Conservation (phyloP, 2,329 filamentous ascomycete genomes). For the Penicillium polonicum region DNA sequence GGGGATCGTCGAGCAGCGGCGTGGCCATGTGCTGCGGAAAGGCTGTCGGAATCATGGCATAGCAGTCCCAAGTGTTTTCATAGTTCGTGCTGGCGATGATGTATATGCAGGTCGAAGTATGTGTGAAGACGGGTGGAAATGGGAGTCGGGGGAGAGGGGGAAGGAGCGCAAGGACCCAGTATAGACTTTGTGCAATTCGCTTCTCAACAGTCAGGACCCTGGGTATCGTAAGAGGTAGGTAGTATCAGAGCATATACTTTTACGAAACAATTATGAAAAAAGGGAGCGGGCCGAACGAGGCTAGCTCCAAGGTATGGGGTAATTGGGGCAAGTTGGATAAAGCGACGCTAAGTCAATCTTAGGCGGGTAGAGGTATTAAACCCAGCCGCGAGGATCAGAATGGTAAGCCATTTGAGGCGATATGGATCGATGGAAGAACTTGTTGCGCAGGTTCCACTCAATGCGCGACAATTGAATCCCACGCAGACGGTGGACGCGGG, state of each 20-base stretch:
- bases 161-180: background rate
- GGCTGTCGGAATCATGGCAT: slow-evolving; percentile 39
- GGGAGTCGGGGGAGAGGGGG: background rate
- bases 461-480: slow-evolving; percentile 11
- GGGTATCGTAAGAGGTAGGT: background rate
- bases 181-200: background rate
- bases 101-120: background rate
- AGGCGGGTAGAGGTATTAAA: background rate
- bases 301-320: slow-evolving; percentile 7
- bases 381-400: background rate
- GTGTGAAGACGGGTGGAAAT: background rate
- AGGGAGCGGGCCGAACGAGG: background rate
- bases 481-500: slow-evolving; percentile 23
- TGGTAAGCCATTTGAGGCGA: slow-evolving; percentile 8
- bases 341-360: background rate
- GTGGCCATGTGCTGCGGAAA: slow-evolving; percentile 35
- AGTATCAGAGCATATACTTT: slow-evolving; percentile 1
- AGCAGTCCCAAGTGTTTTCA: slow-evolving; percentile 26
- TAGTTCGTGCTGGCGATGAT: slow-evolving; percentile 19
- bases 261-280: background rate
- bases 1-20: slow-evolving; percentile 28
- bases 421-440: slow-evolving; percentile 17
- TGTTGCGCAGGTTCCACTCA: slow-evolving; percentile 2
- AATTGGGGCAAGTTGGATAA: background rate
- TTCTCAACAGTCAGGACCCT: background rate